A percentile compares a stretch with the other conserved stretches of the same genome.
Evolutionary conservation across 2,329 filamentous ascomycete species (phyloP).

Genomic region (Blastomyces silverae): DNA sequence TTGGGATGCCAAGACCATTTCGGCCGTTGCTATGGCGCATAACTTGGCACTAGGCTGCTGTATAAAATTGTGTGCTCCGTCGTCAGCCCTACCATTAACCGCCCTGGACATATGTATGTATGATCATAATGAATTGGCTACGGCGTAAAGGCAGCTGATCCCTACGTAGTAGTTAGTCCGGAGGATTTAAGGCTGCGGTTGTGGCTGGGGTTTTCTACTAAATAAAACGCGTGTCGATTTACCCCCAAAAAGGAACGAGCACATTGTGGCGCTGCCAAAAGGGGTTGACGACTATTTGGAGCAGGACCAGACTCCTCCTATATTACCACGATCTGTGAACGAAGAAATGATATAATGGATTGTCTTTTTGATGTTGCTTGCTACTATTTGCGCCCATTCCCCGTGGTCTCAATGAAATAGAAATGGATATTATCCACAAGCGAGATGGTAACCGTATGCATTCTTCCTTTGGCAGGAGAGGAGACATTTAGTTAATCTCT

Average conservation of each 20-base stretch:
- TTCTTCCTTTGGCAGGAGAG: too few species aligned
- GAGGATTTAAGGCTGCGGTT: too few species aligned
- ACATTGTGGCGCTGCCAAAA: too few species aligned
- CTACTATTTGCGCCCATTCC: not conserved
- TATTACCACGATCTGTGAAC: not conserved
- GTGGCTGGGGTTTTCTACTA: too few species aligned
- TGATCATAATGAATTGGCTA: too few species aligned
- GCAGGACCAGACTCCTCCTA: too few species aligned
- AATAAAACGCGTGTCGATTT: too few species aligned
- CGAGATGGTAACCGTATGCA: not conserved
- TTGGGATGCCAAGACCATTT: conserved; percentile 3
- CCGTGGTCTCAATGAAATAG: not conserved
- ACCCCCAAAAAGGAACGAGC: too few species aligned
- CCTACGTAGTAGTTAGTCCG: too few species aligned
- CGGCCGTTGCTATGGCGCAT: not conserved
- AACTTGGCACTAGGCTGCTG: not conserved
- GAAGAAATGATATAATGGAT: not conserved
- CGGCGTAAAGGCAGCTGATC: too few species aligned
- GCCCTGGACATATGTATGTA: too few species aligned
- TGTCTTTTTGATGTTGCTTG: not conserved
- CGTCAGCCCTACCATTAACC: not conserved
- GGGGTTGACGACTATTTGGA: not conserved
- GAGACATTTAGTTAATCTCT: not conserved
- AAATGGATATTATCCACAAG: not conserved
- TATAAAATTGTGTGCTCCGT: not conserved